Conservation (phyloP, 441 rosid species). For the Syzygium syzygioides region DNA sequence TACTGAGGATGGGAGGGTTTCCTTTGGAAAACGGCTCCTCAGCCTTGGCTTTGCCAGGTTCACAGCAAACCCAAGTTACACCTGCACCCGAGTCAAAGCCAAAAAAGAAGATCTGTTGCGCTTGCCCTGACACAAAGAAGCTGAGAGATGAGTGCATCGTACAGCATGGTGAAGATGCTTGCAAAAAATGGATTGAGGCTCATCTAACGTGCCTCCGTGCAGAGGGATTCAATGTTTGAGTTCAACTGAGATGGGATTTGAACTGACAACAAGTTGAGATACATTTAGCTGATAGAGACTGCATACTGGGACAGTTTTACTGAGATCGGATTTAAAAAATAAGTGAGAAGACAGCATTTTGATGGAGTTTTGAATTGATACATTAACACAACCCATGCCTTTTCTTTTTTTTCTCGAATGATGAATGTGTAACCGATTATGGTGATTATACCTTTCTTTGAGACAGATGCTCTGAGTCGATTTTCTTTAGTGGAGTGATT, state of each 20-base stretch:
- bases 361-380: background rate
- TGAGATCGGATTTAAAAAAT: background rate
- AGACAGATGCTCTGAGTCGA: background rate
- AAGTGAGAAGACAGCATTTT: background rate
- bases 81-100: conserved; percentile 54
- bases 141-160: conserved; percentile 92
- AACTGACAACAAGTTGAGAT: conserved; percentile 10
- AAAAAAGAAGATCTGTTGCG: conserved; percentile 89
- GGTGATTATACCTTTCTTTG: background rate
- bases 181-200: conserved; percentile 93
- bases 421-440: background rate
- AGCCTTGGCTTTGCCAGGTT: conserved; percentile 25
- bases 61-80: conserved; percentile 35
- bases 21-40: conserved; percentile 36
- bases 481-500: background rate
- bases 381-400: background rate
- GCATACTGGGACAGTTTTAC: background rate
- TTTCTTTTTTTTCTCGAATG: background rate
- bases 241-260: background rate
- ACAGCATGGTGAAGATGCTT: conserved; percentile 79
- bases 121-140: conserved; percentile 89
- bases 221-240: conserved; percentile 82
- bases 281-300: conserved; percentile 8
- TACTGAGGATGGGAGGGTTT: conserved; percentile 41
- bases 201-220: conserved; percentile 78